Conservation (phyloP, 2,329 filamentous ascomycete genomes). For the Penicillium rolfsii region DNA sequence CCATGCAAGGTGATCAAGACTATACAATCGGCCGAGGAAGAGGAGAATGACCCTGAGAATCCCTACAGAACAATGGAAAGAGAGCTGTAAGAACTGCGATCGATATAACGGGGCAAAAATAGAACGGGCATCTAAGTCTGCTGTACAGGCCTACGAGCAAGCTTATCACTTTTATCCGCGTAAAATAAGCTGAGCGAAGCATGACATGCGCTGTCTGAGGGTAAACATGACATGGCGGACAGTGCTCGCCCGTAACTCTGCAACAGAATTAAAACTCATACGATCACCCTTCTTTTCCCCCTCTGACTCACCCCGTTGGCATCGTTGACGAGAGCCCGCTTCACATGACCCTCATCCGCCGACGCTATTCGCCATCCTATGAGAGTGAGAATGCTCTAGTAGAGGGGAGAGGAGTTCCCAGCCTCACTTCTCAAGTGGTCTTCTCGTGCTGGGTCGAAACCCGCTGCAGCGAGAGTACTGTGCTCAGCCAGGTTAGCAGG, state of each 20-base stretch:
- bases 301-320: not conserved
- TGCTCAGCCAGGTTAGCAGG: conserved; percentile 48
- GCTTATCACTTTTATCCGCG: not conserved
- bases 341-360: not conserved
- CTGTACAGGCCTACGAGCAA: not conserved
- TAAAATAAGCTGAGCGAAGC: not conserved
- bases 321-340: not conserved
- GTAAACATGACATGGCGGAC: not conserved
- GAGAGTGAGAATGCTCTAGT: not conserved
- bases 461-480: conserved; percentile 85
- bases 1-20: conserved; percentile 26
- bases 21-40: conserved; percentile 27
- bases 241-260: not conserved
- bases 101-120: not conserved
- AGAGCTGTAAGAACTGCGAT: not conserved
- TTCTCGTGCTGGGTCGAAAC: conserved; percentile 92
- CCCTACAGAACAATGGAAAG: conserved; percentile 18
- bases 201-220: not conserved
- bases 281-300: not conserved
- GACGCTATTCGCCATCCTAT: not conserved
- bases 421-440: conserved; percentile 62
- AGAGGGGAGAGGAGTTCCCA: not conserved
- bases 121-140: not conserved
- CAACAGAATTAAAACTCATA: conserved; percentile 1
- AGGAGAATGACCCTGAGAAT: conserved; percentile 32